These are phyloP conservation scores for Apostasia shenzhenica DNA, from an alignment of 106 monocot species.

Conservation along the genomic window DNA sequence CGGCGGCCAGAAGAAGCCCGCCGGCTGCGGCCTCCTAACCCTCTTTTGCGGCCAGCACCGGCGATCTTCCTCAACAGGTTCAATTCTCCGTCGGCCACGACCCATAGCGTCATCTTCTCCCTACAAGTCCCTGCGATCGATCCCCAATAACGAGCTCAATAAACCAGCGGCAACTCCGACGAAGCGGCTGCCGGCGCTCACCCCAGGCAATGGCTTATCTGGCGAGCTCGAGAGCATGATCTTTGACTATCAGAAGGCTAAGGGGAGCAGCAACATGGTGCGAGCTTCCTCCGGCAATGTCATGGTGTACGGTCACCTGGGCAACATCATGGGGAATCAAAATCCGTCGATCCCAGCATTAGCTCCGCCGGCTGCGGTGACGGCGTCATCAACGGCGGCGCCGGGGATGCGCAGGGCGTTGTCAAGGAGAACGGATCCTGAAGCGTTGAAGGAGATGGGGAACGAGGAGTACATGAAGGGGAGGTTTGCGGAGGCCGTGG, in stretches of 20 bases:
- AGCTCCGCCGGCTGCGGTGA: not conserved
- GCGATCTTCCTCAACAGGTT: constrained; percentile 21
- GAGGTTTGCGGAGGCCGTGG: constrained; percentile 37
- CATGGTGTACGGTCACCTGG: constrained; percentile 58
- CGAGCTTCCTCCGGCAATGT: constrained; percentile 61
- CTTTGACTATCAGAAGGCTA: constrained; percentile 39
- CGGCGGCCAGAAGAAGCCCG: constrained; percentile 15
- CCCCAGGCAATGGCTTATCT: constrained; percentile 16
- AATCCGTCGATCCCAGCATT: not conserved
- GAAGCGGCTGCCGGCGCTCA: not conserved
- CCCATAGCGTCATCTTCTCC: not conserved
- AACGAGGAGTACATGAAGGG: constrained; percentile 50
- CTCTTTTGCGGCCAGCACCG: constrained; percentile 17
- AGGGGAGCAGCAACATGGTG: constrained; percentile 27
- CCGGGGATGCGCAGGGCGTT: constrained; percentile 32
- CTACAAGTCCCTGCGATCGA: not conserved
- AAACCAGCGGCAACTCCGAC: not conserved
- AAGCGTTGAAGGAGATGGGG: constrained; percentile 62
- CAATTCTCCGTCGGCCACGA: constrained; percentile 9
- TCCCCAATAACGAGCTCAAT: not conserved
- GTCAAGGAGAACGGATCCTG: constrained; percentile 32
- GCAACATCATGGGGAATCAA: constrained; percentile 27
- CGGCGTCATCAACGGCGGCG: not conserved
- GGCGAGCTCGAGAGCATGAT: constrained; percentile 47
- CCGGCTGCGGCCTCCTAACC: constrained; percentile 32